Base-by-base conservation (phyloP, 2,329 filamentous ascomycete genomes). In the Orbilia blumenaviensis region DNA sequence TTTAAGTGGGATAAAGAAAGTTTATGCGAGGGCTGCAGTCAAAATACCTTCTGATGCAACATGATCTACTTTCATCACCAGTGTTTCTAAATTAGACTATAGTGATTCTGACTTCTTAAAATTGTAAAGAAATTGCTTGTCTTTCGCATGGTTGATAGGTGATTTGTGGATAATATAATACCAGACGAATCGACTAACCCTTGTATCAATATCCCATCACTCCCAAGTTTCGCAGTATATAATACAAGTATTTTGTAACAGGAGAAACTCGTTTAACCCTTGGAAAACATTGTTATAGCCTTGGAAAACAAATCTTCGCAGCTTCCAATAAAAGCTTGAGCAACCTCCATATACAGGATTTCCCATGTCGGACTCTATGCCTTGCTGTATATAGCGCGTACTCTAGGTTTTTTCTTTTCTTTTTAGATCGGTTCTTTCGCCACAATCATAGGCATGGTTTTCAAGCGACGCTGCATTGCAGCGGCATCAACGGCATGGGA, bases 281-380 rank as follows among this genome's bases (percentile, higher is more conserved):
- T n/a, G n/a, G n/a, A n/a, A n/a, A n/a, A n/a, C n/a, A n/a, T n/a
- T n/a, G n/a, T n/a, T n/a, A n/a, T n/a, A n/a, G n/a, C n/a, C n/a
- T n/a, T n/a, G n/a, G n/a, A n/a, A n/a, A n/a, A n/a, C n/a, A n/a
- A 3, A 48, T 23, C 2, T 25, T 1, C 25, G 48, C 52, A 73
- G 52, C 68, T 66, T 66, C 68, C 61, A 61, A 73, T 61, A 64
- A 32, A 16, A 61, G 61, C n/a, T 36, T 64, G 25, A 29, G 12
- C 21, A 29, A 36, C 29, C 38, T 42, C n/a, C 27, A 29, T 56
- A 6, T 36, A 34, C 32, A 60, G 44, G 44, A 48, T 29, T 34
- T 34, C 42, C 44, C 44, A 48, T 48, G 44, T 48, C 44, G n/a
- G n/a, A n/a, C n/a, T n/a, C n/a, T n/a, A n/a, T n/a, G n/a, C n/a